A percentile compares a stretch with the other conserved stretches of the same genome.
These are phyloP conservation scores for Epichloe amarillans DNA, from an alignment of 2,329 filamentous ascomycete species.

Conservation along the genomic window DNA sequence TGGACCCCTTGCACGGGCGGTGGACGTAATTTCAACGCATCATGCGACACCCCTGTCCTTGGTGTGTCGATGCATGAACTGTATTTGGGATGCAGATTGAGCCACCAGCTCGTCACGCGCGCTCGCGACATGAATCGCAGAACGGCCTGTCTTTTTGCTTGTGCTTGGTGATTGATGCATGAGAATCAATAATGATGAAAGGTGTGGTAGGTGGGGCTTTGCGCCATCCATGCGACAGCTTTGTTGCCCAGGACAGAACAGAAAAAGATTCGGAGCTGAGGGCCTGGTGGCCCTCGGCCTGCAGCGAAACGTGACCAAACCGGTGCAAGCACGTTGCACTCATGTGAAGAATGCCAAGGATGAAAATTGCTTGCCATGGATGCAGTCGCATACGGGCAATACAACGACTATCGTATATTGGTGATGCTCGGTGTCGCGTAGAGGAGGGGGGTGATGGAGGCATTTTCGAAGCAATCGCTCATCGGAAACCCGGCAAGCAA, in stretches of 20 bases:
- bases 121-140: neutral
- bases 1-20: conserved; percentile 1
- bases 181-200: neutral
- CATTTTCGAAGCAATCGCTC: conserved; percentile 8
- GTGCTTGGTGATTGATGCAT: neutral
- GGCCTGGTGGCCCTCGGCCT: neutral
- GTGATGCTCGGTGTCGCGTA: neutral
- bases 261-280: neutral
- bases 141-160: neutral
- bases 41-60: conserved; percentile 1
- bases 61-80: neutral
- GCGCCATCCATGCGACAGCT: neutral
- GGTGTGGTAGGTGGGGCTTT: neutral
- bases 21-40: conserved; percentile 1
- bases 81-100: neutral
- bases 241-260: neutral
- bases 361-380: neutral
- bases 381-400: neutral
- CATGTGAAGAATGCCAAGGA: neutral
- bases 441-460: conserved; percentile 4
- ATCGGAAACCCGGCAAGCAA: conserved; percentile 6
- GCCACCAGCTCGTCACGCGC: neutral
- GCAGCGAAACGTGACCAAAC: neutral
- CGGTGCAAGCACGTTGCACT: neutral
- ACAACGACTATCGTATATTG: neutral